Evolutionary conservation across 2,329 filamentous ascomycete genomes (phyloP), one percentile per base, ranked within the genome.

Genomic region (Ceratocystis alfenasii): DNA sequence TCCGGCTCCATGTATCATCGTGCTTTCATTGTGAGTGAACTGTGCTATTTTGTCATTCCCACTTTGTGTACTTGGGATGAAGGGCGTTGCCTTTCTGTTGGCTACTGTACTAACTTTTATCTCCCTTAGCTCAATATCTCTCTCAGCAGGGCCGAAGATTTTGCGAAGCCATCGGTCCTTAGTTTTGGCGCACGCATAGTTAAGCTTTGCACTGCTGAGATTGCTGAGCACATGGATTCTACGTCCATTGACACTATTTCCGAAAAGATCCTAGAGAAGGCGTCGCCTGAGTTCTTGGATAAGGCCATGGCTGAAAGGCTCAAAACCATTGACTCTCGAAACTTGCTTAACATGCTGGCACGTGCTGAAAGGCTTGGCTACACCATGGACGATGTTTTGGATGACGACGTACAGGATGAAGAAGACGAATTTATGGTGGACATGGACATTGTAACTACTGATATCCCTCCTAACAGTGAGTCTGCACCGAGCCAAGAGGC

Each of bases 291-390:
- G 0, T 83, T 84, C 65, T 75, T 84, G 1, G 82, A 84, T 70
- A 77, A 75, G 64, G 80, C 78, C 2, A 70, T 85, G n/a, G 78
- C 79, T 20, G 75, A 73, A 65, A 79, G 82, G 0, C 74, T 85
- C 2, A 75, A 76, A 59, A 82, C 80, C 1, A 84, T 85, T 63
- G 77, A 78, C 8, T 81, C 81, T 0, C 77, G 80, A 30, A 76
- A 78, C 15, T 76, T 85, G 2, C 79, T 85, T 64, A 83, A 84
- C 66, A 80, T 81, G 15, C 75, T 85, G 22, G 82, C 82, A 1
- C 75, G 78, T 45, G 81, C 82, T 1, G 80, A 83, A 69, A 80
- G 83, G 1, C 76, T 85, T 0, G 83, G 83, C 1, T 85, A 84
- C 65, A 68, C 61, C 3, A 33, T 60, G 25, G 64, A 41, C 7